phyloP scores from a whole-genome alignment of 208 protist genomes.

The Strigomonas culicis region DNA sequence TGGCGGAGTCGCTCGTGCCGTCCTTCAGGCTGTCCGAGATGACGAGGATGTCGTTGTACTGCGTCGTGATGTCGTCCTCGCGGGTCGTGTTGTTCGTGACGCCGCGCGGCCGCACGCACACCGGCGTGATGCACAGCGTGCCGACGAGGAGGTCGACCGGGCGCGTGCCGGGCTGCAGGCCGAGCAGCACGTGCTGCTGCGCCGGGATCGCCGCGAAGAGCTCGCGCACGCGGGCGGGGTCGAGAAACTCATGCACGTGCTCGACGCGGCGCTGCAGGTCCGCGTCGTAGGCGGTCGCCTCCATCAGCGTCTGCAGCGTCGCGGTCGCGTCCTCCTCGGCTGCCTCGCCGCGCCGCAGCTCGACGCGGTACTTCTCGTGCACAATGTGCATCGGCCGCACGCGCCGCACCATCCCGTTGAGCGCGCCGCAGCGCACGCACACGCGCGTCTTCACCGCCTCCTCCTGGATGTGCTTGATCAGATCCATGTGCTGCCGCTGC shows the following conservation, averaged over 20 bases:
- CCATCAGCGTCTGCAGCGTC: conserved; percentile 35
- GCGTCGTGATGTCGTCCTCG: conserved; percentile 99
- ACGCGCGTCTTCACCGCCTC: conserved; percentile 89
- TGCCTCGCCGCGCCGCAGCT: conserved; percentile 60
- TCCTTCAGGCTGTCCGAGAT: conserved; percentile 80
- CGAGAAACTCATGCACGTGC: conserved; percentile 92
- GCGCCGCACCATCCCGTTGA: conserved; percentile 92
- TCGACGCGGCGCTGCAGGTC: conserved; percentile 46
- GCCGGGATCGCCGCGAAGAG: conserved; percentile 93
- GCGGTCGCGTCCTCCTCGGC: conserved; percentile 39
- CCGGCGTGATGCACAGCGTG: conserved; percentile 96
- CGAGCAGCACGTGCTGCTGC: conserved; percentile 93
- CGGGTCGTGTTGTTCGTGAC: conserved; percentile 60
- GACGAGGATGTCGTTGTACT: conserved; percentile 91
- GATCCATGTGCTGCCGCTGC: conserved; percentile 53
- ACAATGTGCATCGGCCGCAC: conserved; percentile 78
- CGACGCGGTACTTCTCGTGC: conserved; percentile 80
- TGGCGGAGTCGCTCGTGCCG: conserved; percentile 59
- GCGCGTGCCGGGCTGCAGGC: conserved; percentile 78
- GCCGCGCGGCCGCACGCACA: conserved; percentile 96
- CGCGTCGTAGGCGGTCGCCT: background rate
- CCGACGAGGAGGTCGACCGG: conserved; percentile 94
- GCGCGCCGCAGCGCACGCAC: conserved; percentile 92
- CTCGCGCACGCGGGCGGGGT: conserved; percentile 82
- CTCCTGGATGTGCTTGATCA: conserved; percentile 76